These are phyloP conservation scores for Hirsutella thompsonii DNA, from an alignment of 2,329 filamentous ascomycete genomes.

Conservation along the genomic window DNA sequence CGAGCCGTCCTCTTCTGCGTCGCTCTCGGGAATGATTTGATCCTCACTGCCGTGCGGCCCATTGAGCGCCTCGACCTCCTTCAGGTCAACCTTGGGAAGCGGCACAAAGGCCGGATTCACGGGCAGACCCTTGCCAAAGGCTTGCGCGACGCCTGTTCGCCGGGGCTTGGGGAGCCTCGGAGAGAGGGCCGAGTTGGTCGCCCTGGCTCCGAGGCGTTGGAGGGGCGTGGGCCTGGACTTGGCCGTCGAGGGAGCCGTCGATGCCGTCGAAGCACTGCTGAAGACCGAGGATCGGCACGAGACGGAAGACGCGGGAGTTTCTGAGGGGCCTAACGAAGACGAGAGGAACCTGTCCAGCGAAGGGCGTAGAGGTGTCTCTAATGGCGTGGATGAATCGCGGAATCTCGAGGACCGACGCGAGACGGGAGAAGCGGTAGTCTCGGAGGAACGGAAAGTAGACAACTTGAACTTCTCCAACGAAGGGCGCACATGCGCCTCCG, in stretches of 20 bases:
- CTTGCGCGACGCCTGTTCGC: conserved; percentile 9
- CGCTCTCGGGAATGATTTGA: conserved; percentile 28
- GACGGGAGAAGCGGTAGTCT: conserved; percentile 18
- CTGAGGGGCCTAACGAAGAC: conserved; percentile 11
- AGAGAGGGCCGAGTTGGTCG: conserved; percentile 16
- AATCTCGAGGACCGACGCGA: conserved; percentile 23
- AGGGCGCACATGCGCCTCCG: too few species aligned
- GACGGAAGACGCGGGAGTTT: conserved; percentile 21
- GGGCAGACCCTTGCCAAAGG: conserved; percentile 22
- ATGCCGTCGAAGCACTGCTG: conserved; percentile 21
- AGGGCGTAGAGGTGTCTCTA: conserved; percentile 16
- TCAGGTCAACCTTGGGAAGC: conserved; percentile 38
- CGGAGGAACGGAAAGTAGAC: too few species aligned
- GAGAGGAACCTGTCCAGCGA: conserved; percentile 22
- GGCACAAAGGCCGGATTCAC: conserved; percentile 42
- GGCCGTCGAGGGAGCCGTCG: conserved; percentile 29
- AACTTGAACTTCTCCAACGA: too few species aligned
- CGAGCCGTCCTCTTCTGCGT: conserved; percentile 36
- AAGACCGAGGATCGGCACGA: conserved; percentile 23
- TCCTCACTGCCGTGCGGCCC: conserved; percentile 40
- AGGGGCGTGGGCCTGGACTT: conserved; percentile 35
- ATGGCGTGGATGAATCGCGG: conserved; percentile 18
- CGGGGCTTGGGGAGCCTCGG: conserved; percentile 16
- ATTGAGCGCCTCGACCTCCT: conserved; percentile 40
- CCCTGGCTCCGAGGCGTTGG: conserved; percentile 37